Percentiles rank a stretch among this genome's conserved stretches.
These are phyloP conservation scores for Seiridium cupressi DNA, from an alignment of 2,329 filamentous ascomycete species.

Conservation along the genomic window DNA sequence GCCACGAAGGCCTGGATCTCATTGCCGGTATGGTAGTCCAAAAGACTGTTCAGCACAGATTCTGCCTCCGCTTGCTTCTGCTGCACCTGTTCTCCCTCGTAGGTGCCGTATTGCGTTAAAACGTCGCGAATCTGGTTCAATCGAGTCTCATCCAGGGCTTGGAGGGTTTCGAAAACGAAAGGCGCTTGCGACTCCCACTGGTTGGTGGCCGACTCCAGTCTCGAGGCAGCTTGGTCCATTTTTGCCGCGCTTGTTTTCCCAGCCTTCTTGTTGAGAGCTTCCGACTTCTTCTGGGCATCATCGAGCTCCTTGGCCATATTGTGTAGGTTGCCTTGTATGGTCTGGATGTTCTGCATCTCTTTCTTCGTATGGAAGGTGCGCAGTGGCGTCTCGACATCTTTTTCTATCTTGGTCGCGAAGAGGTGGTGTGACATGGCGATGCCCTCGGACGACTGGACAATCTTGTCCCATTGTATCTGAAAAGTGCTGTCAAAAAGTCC, in stretches of 20 bases:
- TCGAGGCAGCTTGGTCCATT: slow-evolving; percentile 69
- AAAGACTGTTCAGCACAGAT: slow-evolving; percentile 73
- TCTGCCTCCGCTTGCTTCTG: slow-evolving; percentile 72
- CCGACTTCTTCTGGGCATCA: slow-evolving; percentile 77
- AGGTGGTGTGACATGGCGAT: slow-evolving; percentile 81
- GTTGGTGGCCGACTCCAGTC: slow-evolving; percentile 73
- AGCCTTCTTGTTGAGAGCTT: slow-evolving; percentile 79
- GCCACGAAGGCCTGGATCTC: slow-evolving; percentile 76
- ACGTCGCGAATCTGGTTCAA: slow-evolving; percentile 88
- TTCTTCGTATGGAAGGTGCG: slow-evolving; percentile 72
- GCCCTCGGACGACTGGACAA: slow-evolving; percentile 75
- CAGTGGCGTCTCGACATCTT: slow-evolving; percentile 82
- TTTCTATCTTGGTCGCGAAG: slow-evolving; percentile 78
- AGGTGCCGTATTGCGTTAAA: slow-evolving; percentile 88
- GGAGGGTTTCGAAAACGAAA: slow-evolving; percentile 90
- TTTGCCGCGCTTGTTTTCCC: slow-evolving; percentile 74
- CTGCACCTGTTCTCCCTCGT: slow-evolving; percentile 85
- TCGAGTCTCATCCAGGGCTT: slow-evolving; percentile 84
- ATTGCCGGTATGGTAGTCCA: slow-evolving; percentile 82
- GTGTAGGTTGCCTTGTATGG: slow-evolving; percentile 78
- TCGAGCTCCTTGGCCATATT: slow-evolving; percentile 83
- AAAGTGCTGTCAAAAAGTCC: slow-evolving; percentile 66
- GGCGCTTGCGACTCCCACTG: slow-evolving; percentile 95
- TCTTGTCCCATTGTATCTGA: slow-evolving; percentile 83
- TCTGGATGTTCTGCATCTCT: slow-evolving; percentile 78